A percentile compares a stretch with the other conserved stretches of the same genome.
Conservation (phyloP, 2,329 filamentous ascomycete species). For the Calonectria pseudoturangicola region DNA sequence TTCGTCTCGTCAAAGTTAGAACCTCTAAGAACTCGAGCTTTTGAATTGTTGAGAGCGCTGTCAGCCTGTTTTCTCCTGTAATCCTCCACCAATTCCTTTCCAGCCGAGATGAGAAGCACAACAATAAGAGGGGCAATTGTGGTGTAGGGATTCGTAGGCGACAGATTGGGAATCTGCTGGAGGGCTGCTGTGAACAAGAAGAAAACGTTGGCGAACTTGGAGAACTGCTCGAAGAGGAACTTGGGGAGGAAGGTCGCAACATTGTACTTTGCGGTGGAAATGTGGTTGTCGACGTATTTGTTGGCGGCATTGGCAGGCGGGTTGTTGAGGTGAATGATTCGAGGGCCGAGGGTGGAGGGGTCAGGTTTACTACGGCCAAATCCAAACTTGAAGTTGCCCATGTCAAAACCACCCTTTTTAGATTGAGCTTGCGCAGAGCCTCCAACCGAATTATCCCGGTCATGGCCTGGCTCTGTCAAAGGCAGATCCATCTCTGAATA, state of each 20-base stretch:
- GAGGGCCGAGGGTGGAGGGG: slow-evolving; percentile 91
- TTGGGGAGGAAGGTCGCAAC: slow-evolving; percentile 94
- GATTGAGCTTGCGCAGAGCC: slow-evolving; percentile 63
- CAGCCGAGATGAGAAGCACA: slow-evolving; percentile 94
- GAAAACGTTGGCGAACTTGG: slow-evolving; percentile 99
- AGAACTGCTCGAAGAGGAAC: slow-evolving; percentile 98
- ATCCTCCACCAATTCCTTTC: slow-evolving; percentile 96
- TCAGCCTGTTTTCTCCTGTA: slow-evolving; percentile 93
- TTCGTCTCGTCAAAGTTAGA: slow-evolving; percentile 89
- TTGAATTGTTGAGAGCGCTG: slow-evolving; percentile 89
- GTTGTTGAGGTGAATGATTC: slow-evolving; percentile 97
- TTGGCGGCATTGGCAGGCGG: slow-evolving; percentile 91
- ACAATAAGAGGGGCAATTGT: slow-evolving; percentile 96
- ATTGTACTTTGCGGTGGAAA: slow-evolving; percentile 99
- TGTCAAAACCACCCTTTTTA: slow-evolving; percentile 72
- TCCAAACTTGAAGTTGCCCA: slow-evolving; percentile 92
- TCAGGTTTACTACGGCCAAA: slow-evolving; percentile 90
- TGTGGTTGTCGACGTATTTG: slow-evolving; percentile 96
- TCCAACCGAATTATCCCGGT: slow-evolving; percentile 61
- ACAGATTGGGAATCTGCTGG: slow-evolving; percentile 96
- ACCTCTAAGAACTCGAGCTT: slow-evolving; percentile 87
- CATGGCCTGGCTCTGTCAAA: slow-evolving; percentile 83
- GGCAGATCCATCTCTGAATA: slow-evolving; percentile 99
- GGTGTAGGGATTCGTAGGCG: slow-evolving; percentile 95
- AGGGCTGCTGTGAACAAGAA: slow-evolving; percentile 97